Evolutionary conservation across 768 basidiomycete species (phyloP).

Genomic region (Leccinum uliginosum): DNA sequence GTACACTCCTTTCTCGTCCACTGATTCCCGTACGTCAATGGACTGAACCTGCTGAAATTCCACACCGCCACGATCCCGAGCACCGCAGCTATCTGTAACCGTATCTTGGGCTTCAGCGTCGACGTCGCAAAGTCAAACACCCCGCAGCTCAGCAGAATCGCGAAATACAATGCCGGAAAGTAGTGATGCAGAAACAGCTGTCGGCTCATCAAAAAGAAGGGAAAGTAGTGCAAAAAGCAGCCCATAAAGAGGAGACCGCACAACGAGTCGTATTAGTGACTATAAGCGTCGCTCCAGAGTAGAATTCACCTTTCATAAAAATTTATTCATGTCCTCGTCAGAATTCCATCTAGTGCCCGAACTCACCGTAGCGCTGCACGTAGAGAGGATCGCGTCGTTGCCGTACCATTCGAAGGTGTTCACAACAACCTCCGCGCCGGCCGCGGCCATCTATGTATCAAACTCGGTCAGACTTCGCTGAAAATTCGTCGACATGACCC

Average conservation of each 20-base stretch:
- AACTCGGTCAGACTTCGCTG: slow-evolving; percentile 86
- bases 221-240: slow-evolving; percentile 91
- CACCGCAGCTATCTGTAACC: slow-evolving; percentile 78
- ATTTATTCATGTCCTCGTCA: too few species aligned
- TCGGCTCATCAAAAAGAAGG: slow-evolving; percentile 96
- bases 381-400: slow-evolving; percentile 87
- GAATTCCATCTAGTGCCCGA: slow-evolving; percentile 1
- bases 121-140: slow-evolving; percentile 87
- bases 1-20: slow-evolving; percentile 85
- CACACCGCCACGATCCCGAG: slow-evolving; percentile 70
- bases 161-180: slow-evolving; percentile 93
- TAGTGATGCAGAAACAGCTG: slow-evolving; percentile 99
- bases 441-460: slow-evolving; percentile 47
- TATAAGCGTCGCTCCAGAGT: slow-evolving; percentile 68
- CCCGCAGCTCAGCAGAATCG: slow-evolving; percentile 70
- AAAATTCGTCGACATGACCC: slow-evolving; percentile 96
- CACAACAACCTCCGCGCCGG: slow-evolving; percentile 55
- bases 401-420: slow-evolving; percentile 91
- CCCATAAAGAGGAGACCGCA: slow-evolving; percentile 91
- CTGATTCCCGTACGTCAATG: slow-evolving; percentile 74
- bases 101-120: slow-evolving; percentile 64
- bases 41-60: slow-evolving; percentile 75
- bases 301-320: slow-evolving; percentile 88
- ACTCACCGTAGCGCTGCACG: slow-evolving; percentile 81
- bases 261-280: slow-evolving; percentile 87